These are phyloP conservation scores for Arachnopeziza araneosa DNA, from an alignment of 2,329 filamentous ascomycete species.

Conservation along the genomic window DNA sequence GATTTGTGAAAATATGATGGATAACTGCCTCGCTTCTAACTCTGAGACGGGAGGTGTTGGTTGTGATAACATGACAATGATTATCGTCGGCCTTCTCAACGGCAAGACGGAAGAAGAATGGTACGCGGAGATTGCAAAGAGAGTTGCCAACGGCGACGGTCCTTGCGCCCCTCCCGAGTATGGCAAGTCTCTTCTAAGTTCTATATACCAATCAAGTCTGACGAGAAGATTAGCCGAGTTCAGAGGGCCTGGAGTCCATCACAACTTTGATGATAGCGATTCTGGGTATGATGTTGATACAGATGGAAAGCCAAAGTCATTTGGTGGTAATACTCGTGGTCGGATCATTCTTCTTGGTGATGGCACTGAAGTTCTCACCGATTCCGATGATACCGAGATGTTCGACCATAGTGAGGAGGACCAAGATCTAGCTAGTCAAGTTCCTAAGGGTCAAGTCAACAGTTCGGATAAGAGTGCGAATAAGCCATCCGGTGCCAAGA, in stretches of 20 bases:
- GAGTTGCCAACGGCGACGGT: slow-evolving; percentile 93
- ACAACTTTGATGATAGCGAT: slow-evolving; percentile 76
- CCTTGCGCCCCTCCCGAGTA: slow-evolving; percentile 99
- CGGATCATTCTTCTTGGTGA: slow-evolving; percentile 93
- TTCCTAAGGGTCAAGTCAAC: slow-evolving; percentile 53
- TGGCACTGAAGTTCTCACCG: slow-evolving; percentile 85
- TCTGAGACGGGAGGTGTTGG: slow-evolving; percentile 96
- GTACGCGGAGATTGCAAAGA: slow-evolving; percentile 92
- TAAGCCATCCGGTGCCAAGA: slow-evolving; percentile 13
- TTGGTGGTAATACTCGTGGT: slow-evolving; percentile 66
- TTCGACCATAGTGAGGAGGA: slow-evolving; percentile 86
- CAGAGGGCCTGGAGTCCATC: slow-evolving; percentile 74
- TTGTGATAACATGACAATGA: slow-evolving; percentile 99
- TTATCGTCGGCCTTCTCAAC: slow-evolving; percentile 79
- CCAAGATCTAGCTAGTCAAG: slow-evolving; percentile 79
- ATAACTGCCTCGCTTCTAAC: slow-evolving; percentile 97
- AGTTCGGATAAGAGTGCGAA: slow-evolving; percentile 17
- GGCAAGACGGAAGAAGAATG: slow-evolving; percentile 95
- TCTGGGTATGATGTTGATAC: slow-evolving; percentile 71
- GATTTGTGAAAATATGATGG: slow-evolving; percentile 99
- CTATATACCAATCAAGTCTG: slow-evolving; percentile 19
- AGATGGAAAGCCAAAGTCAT: slow-evolving; percentile 57
- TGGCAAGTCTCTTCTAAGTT: slow-evolving; percentile 52
- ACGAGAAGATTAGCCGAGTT: slow-evolving; percentile 62
- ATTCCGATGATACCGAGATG: slow-evolving; percentile 87